Base-by-base conservation (phyloP, 1,139 yeast genomes). In the Debaryomyces psychrophilus region DNA sequence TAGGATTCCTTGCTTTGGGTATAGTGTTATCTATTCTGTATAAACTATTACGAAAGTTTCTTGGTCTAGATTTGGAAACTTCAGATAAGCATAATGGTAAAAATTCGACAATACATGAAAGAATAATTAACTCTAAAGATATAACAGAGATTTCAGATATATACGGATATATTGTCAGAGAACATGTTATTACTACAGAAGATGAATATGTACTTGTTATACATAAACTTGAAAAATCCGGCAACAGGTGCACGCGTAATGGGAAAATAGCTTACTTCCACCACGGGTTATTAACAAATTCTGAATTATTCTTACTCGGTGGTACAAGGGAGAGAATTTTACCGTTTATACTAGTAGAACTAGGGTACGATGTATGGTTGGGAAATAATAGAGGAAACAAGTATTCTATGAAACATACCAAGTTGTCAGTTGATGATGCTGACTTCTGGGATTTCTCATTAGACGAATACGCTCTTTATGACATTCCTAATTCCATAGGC, bases 381-480 rank as follows among this genome's bases (percentile, higher is more conserved):
- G 73, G 73, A 3, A 68, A 68, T 49, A 68, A 68, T 50, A 55
- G 72, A 41, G 73, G 73, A 2, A 68, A 68, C 48, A 68, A 67
- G 50, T 68, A 68, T 50, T 66, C 71, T 3, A 74, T 83, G 31
- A 68, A 68, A 41, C 73, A 68, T 50, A 50, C 67, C 42, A 63
- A 61, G 45, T 45, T 61, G 29, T 59, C 69, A 8, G 78, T 85
- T 1, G 63, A 68, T 11, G 77, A 78, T 12, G 54, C 63, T 2
- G 70, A 73, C 46, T 90, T 87, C 64, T 90, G 97, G 97, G 81
- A 89, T 64, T 90, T 87, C 57, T 83, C 92, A 20, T 75, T 90
- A 43, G 97, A 90, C 65, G 95, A 90, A 61, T 87, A 86, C 66
- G 95, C 96, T 2, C 66, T 85, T 51, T 86, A 78, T 59, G 97